Evolutionary conservation across 768 basidiomycete species (phyloP), one percentile per base, ranked within the genome.

Genomic region (Clitopilus hobsonii): DNA sequence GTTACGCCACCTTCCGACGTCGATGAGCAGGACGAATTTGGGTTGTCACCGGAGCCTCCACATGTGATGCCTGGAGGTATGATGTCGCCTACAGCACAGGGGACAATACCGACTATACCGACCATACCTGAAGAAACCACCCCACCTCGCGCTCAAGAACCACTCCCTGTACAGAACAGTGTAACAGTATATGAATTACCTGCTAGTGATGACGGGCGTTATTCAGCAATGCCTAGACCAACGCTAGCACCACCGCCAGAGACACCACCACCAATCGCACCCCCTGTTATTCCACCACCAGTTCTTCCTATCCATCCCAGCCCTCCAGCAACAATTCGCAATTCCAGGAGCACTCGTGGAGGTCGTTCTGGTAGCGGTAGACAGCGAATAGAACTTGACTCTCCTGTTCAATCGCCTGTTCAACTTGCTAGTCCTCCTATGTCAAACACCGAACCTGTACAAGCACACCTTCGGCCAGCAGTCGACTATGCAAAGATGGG

Each of bases 401-500:
- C n/a, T n/a, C n/a, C n/a, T n/a, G n/a, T n/a, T n/a, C n/a, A n/a
- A n/a, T n/a, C 41, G 22, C 3, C 41, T 45, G 22, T 11, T 6
- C 41, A 11, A 45, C n/a, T n/a, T n/a, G 41, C 51, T n/a, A 57
- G 52, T 26, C 56, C 57, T 22, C 51, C 30, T 27, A 51, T 56
- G 49, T 5, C 58, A n/a, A n/a, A n/a, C 6, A 65, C 62, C 36
- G 66, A 69, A 18, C 72, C 74, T 0, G 65, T 72, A 6, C 64
- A 62, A 28, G 71, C 67, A 7, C 70, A 66, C 49, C 72, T 70
- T 6, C 59, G 54, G 20, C 73, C 68, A 1, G 59, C 71, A 0
- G 55, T 61, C 0, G 75, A 76, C 56, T 76, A 75, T 57, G 66
- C 62, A 30, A 73, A 69, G 61, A 76, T 76, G 75, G 59, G 65